A percentile compares a stretch with the other conserved stretches of the same genome.
These are phyloP conservation scores for Rhizophora apiculata DNA, from an alignment of 345 rosid species.

Conservation along the genomic window DNA sequence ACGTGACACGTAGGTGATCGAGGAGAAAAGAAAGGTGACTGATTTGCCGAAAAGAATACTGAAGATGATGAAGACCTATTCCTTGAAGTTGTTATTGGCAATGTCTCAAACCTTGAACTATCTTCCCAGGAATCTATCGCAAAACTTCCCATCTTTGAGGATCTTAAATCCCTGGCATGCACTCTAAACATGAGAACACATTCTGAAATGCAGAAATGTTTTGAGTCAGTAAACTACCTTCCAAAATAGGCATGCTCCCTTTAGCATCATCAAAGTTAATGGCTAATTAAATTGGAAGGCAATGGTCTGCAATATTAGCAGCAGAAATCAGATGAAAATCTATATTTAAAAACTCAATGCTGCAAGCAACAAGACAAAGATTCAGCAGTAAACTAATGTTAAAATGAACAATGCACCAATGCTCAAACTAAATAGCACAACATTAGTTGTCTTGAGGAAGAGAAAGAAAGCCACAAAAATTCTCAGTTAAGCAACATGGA, in stretches of 20 bases:
- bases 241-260: slow-evolving; percentile 14
- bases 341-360: background rate
- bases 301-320: background rate
- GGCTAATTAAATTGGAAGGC: background rate
- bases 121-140: slow-evolving; percentile 69
- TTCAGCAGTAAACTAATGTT: background rate
- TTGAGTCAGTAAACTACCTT: slow-evolving; percentile 11
- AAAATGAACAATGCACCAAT: too few species aligned
- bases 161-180: slow-evolving; percentile 35
- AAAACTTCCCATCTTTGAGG: slow-evolving; percentile 21
- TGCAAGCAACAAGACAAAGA: background rate
- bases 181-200: slow-evolving; percentile 28
- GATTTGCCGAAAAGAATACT: slow-evolving; percentile 86
- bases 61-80: slow-evolving; percentile 87
- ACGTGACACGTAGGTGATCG: slow-evolving; percentile 55
- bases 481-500: background rate
- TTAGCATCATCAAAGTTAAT: background rate
- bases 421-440: background rate
- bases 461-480: slow-evolving; percentile 1
- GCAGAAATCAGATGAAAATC: background rate
- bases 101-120: slow-evolving; percentile 54
- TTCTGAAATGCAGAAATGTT: slow-evolving; percentile 31
- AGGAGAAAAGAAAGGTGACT: slow-evolving; percentile 92
- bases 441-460: background rate
- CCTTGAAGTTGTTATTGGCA: slow-evolving; percentile 53